A percentile compares a stretch with the other conserved stretches of the same genome.
Evolutionary conservation across 1,284 basidiomycete genomes (phyloP).

Genomic region (Tilletia walkeri): DNA sequence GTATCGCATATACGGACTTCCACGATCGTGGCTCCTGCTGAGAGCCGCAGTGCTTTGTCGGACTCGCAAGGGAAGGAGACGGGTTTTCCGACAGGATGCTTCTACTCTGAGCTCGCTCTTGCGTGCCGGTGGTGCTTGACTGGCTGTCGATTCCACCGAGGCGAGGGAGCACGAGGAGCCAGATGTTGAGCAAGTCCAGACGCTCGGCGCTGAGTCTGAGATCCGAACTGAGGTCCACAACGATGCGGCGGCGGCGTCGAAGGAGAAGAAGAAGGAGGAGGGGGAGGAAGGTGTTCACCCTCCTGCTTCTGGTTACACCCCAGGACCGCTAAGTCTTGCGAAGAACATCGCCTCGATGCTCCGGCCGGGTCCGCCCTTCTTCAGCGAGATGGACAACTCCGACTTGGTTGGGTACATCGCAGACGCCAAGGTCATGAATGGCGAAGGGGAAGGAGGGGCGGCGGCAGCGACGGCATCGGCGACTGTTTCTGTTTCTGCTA

Average conservation of each 20-base stretch:
- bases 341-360: slow-evolving; percentile 46
- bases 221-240: too few species aligned
- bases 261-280: not conserved
- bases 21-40: not conserved
- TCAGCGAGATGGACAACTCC: slow-evolving; percentile 38
- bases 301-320: not conserved
- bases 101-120: slow-evolving; percentile 2
- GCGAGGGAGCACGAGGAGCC: too few species aligned
- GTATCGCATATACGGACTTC: not conserved
- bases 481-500: slow-evolving; percentile 30
- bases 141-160: too few species aligned
- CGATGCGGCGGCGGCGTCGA: not conserved
- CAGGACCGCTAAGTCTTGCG: slow-evolving; percentile 20
- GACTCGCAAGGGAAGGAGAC: not conserved
- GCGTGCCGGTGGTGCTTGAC: not conserved
- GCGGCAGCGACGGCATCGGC: too few species aligned
- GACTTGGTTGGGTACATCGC: slow-evolving; percentile 41
- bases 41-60: not conserved
- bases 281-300: not conserved
- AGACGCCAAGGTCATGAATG: slow-evolving; percentile 42
- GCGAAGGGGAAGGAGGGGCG: slow-evolving; percentile 28
- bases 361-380: slow-evolving; percentile 46
- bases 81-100: not conserved
- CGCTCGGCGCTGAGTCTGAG: too few species aligned
- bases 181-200: too few species aligned